Percentiles rank a stretch among this genome's conserved stretches.
These are phyloP conservation scores for Penstemon davidsonii DNA, from an alignment of 257 asterid genomes.

Conservation along the genomic window DNA sequence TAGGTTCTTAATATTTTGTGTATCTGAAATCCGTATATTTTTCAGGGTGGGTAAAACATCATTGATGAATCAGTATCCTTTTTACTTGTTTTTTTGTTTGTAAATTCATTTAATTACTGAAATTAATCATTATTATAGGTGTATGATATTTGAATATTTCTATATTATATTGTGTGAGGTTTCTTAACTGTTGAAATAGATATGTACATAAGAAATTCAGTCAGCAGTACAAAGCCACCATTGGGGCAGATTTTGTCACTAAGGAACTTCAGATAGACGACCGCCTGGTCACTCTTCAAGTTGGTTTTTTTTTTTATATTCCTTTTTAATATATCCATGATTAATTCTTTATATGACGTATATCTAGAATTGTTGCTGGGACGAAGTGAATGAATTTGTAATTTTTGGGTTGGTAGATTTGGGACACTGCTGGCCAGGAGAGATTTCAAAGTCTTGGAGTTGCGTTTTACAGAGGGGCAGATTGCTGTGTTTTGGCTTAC, in stretches of 20 bases:
- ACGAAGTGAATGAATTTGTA: neutral
- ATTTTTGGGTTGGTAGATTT: slow-evolving; percentile 53
- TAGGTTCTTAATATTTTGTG: neutral
- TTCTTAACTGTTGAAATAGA: slow-evolving; percentile 53
- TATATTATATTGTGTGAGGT: slow-evolving; percentile 17
- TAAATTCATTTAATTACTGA: neutral
- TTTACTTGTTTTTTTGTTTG: neutral
- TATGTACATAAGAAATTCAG: slow-evolving; percentile 94
- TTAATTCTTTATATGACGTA: no score
- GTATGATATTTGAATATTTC: no score
- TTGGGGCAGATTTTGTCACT: slow-evolving; percentile 98
- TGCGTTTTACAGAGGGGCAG: slow-evolving; percentile 96
- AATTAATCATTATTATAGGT: neutral
- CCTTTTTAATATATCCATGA: no score
- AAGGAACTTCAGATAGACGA: slow-evolving; percentile 94
- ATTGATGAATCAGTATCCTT: slow-evolving; percentile 98
- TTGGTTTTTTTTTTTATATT: slow-evolving; percentile 34
- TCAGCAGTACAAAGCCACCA: slow-evolving; percentile 96
- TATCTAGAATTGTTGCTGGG: no score
- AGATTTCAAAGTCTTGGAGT: slow-evolving; percentile 97
- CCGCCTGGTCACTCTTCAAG: slow-evolving; percentile 92
- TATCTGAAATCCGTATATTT: slow-evolving; percentile 14
- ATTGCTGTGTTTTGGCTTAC: slow-evolving; percentile 90
- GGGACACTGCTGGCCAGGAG: slow-evolving; percentile 99
- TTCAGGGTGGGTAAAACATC: slow-evolving; percentile 98